phyloP scores from a whole-genome alignment of 2,329 filamentous ascomycete species.

The Colletotrichum sp. region DNA sequence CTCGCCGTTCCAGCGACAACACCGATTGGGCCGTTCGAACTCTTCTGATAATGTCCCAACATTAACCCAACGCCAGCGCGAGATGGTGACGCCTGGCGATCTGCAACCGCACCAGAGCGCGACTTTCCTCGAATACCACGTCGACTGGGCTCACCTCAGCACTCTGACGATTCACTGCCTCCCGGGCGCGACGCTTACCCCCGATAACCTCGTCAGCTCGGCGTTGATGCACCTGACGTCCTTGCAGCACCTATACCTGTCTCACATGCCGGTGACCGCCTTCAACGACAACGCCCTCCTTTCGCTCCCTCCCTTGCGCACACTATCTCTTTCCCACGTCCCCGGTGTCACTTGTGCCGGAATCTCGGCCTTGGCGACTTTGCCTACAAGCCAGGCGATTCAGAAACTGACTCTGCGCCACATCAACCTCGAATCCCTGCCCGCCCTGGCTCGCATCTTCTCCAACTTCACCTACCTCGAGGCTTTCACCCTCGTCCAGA shows the following conservation, averaged over 20 bases:
- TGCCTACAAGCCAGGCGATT: constrained; percentile 49
- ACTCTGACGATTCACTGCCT: constrained; percentile 65
- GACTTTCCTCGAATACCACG: constrained; percentile 56
- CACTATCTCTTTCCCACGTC: constrained; percentile 60
- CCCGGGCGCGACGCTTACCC: constrained; percentile 58
- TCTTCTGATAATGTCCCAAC: constrained; percentile 2
- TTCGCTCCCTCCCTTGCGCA: constrained; percentile 58
- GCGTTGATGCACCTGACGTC: constrained; percentile 57
- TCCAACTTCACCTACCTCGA: constrained; percentile 56
- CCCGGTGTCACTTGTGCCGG: constrained; percentile 61
- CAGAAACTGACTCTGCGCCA: constrained; percentile 60
- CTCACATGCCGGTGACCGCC: constrained; percentile 57
- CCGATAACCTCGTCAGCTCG: constrained; percentile 56
- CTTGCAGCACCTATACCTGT: constrained; percentile 64
- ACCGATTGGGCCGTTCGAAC: constrained; percentile 27
- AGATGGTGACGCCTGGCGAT: constrained; percentile 34
- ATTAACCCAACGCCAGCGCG: neutral
- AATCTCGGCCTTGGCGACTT: constrained; percentile 61
- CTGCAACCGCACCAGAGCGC: constrained; percentile 47
- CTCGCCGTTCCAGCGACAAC: constrained; percentile 38
- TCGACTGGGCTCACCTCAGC: constrained; percentile 59
- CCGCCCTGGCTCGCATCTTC: constrained; percentile 63
- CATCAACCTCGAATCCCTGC: constrained; percentile 59
- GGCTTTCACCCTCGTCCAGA: constrained; percentile 60
- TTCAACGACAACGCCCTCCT: constrained; percentile 64